These are phyloP conservation scores for Phoenix roebelenii DNA, from an alignment of 176 grass and related monocot species.

Conservation along the genomic window DNA sequence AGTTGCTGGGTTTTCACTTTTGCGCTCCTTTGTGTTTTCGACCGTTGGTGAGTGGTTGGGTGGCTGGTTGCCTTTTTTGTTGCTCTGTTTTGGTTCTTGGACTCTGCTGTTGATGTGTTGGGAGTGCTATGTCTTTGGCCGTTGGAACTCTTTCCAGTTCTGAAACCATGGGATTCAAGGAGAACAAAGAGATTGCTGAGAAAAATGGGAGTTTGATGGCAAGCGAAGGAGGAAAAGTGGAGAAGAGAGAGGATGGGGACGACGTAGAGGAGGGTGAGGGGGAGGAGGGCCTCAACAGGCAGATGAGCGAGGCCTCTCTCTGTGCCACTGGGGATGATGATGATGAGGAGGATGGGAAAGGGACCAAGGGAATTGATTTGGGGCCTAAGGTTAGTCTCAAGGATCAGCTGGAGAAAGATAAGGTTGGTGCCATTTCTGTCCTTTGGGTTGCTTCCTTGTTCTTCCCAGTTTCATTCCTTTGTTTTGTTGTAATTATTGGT, in stretches of 20 bases:
- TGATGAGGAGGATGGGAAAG: constrained; percentile 21
- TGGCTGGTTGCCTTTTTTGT: too few species aligned
- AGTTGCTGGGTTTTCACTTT: too few species aligned
- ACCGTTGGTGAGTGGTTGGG: neutral
- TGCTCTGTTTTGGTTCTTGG: neutral
- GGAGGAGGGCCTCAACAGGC: neutral
- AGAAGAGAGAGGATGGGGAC: neutral
- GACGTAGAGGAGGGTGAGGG: neutral
- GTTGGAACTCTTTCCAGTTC: neutral
- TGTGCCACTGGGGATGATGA: constrained; percentile 4
- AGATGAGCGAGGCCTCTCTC: constrained; percentile 1
- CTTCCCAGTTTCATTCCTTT: neutral
- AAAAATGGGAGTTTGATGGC: constrained; percentile 2
- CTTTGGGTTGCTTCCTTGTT: neutral
- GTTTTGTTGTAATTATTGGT: neutral
- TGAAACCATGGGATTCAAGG: neutral
- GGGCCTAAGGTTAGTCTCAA: constrained; percentile 92
- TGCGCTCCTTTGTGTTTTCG: neutral
- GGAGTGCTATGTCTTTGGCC: neutral
- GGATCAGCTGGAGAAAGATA: constrained; percentile 96
- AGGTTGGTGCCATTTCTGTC: constrained; percentile 25
- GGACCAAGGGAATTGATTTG: constrained; percentile 49
- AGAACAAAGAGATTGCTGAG: neutral
- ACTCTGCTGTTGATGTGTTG: neutral
- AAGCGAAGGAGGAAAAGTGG: neutral